Conservation (phyloP, 140 eudicot genomes). For the Stevia rebaudiana region DNA sequence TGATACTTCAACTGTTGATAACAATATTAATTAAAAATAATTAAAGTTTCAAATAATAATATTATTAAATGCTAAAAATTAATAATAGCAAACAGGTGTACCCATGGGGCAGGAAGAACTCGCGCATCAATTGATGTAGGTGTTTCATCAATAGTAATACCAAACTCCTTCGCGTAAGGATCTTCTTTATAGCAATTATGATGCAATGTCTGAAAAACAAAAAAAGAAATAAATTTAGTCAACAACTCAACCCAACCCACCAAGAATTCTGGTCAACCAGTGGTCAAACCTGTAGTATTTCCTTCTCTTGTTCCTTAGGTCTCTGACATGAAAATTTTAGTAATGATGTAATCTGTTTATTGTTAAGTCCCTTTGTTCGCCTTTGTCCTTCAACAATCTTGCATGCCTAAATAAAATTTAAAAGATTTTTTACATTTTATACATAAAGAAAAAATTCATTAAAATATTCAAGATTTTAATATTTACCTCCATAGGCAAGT, state of each 20-base stretch:
- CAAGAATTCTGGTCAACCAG: neutral
- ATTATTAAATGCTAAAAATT: neutral
- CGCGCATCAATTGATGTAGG: slow-evolving; percentile 68
- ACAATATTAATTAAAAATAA: neutral
- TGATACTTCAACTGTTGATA: slow-evolving; percentile 49
- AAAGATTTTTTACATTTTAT: too few species aligned
- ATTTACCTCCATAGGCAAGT: slow-evolving; percentile 74
- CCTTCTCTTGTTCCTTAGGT: slow-evolving; percentile 53
- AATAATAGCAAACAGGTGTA: slow-evolving; percentile 9
- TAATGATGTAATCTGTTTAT: slow-evolving; percentile 59
- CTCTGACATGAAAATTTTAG: slow-evolving; percentile 58
- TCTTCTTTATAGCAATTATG: slow-evolving; percentile 54
- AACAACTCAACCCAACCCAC: neutral
- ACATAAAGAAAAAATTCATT: neutral
- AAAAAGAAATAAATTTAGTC: neutral
- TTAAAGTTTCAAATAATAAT: neutral
- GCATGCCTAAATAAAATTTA: slow-evolving; percentile 41
- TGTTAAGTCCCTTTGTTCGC: slow-evolving; percentile 56
- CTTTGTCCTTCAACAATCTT: slow-evolving; percentile 78
- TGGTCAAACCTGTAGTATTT: slow-evolving; percentile 51
- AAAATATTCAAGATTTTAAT: neutral
- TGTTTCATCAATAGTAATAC: slow-evolving; percentile 45
- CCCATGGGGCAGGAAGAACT: slow-evolving; percentile 82
- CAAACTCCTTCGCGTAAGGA: slow-evolving; percentile 53
- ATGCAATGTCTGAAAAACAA: slow-evolving; percentile 39